Percentiles rank a stretch among this genome's conserved stretches.
These are phyloP conservation scores for Sicyos edulis DNA, from an alignment of 306 rosid genomes.

Conservation along the genomic window DNA sequence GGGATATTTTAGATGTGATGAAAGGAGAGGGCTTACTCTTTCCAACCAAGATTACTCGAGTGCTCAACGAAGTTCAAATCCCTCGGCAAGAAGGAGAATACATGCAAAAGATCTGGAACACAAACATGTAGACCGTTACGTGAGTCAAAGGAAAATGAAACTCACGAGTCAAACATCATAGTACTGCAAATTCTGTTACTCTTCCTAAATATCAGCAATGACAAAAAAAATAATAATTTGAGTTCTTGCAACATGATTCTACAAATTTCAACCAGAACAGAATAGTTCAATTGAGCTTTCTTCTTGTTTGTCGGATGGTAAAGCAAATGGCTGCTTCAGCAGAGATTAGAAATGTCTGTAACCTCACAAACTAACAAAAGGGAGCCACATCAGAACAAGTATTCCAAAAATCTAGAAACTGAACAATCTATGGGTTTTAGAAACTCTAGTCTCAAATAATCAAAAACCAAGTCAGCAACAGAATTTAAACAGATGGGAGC, in stretches of 20 bases:
- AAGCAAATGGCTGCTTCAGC: neutral
- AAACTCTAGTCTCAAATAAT: neutral
- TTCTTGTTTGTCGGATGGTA: neutral
- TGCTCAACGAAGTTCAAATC: constrained; percentile 83
- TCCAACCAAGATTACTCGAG: constrained; percentile 85
- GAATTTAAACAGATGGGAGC: neutral
- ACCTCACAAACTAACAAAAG: no score
- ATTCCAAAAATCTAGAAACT: neutral
- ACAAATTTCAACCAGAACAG: neutral
- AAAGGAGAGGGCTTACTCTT: constrained; percentile 56
- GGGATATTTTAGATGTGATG: constrained; percentile 18
- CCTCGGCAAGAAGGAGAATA: constrained; percentile 79
- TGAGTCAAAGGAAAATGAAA: neutral
- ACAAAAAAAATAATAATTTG: neutral
- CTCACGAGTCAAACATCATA: no score
- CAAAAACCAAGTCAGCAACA: neutral
- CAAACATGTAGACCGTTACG: constrained; percentile 16
- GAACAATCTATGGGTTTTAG: neutral
- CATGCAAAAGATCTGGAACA: constrained; percentile 65
- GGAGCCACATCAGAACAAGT: neutral
- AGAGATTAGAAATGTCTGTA: no score
- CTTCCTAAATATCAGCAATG: neutral
- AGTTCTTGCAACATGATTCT: constrained; percentile 4
- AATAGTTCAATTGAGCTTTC: neutral
- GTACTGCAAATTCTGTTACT: neutral